Evolutionary conservation across 1,139 yeast species (phyloP).

Genomic region (Entelexis paramagnoliae): DNA sequence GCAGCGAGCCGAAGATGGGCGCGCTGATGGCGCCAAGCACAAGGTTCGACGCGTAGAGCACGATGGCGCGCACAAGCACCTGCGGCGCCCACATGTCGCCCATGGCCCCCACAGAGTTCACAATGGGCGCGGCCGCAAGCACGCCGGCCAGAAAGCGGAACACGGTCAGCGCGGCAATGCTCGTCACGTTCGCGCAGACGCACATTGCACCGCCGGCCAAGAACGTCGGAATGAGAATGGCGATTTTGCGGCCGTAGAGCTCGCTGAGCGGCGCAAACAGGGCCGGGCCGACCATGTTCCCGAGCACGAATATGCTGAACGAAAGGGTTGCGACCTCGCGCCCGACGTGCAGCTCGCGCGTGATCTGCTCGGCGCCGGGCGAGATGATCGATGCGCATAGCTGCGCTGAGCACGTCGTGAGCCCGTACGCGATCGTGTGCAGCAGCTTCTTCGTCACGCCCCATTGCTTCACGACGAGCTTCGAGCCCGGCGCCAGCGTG

Average conservation of each 20-base stretch:
- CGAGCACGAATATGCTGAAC: conserved; percentile 60
- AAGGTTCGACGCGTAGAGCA: conserved; percentile 57
- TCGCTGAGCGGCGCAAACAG: conserved; percentile 77
- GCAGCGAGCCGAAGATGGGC: conserved; percentile 50
- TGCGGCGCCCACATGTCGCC: conserved; percentile 56
- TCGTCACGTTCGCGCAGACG: conserved; percentile 31
- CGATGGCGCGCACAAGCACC: conserved; percentile 62
- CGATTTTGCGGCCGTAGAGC: conserved; percentile 60
- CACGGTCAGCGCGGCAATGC: conserved; percentile 50
- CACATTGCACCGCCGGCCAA: conserved; percentile 38
- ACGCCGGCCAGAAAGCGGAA: conserved; percentile 67
- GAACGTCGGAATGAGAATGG: conserved; percentile 52
- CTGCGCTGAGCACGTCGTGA: conserved; percentile 39
- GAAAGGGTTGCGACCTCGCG: conserved; percentile 53
- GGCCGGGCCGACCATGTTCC: conserved; percentile 42
- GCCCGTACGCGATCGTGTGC: conserved; percentile 37
- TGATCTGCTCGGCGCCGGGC: conserved; percentile 23
- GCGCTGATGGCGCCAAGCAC: conserved; percentile 67
- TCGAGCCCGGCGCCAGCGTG: background rate
- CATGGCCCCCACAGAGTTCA: conserved; percentile 66
- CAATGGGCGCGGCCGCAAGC: conserved; percentile 61
- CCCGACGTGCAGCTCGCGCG: conserved; percentile 33
- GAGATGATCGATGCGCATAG: conserved; percentile 36
- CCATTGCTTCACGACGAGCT: conserved; percentile 31
- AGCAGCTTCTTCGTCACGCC: conserved; percentile 28